Percentiles rank a stretch among this genome's conserved stretches.
These are phyloP conservation scores for Arthrinium phaeospermum DNA, from an alignment of 2,329 filamentous ascomycete genomes.

Conservation along the genomic window DNA sequence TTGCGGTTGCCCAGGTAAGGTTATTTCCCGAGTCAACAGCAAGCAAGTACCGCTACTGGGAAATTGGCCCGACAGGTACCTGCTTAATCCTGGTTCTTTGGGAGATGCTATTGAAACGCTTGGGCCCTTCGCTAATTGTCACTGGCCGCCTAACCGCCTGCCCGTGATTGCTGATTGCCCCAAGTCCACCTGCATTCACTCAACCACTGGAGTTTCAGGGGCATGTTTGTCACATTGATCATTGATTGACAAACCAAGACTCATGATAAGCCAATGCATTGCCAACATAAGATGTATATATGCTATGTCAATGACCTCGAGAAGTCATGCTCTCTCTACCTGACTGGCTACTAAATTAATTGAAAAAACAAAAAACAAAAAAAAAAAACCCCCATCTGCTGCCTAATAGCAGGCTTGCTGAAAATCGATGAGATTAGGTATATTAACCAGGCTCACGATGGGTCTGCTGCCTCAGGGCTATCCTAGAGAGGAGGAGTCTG, in stretches of 20 bases:
- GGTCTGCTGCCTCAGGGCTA: too few species aligned
- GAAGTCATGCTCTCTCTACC: background rate
- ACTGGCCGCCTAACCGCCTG: constrained; percentile 16
- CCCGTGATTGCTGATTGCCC: constrained; percentile 17
- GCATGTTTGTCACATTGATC: constrained; percentile 6
- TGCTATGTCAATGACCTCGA: background rate
- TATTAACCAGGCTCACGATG: too few species aligned
- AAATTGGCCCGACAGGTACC: background rate
- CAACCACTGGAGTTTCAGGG: background rate
- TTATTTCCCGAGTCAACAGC: constrained; percentile 14
- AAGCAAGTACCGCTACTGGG: background rate
- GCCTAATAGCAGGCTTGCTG: background rate
- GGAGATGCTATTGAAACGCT: constrained; percentile 16
- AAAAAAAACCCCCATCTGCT: background rate
- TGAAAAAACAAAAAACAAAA: background rate
- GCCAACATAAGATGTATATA: background rate
- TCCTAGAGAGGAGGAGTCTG: too few species aligned
- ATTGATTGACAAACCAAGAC: background rate
- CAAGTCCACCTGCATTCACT: background rate
- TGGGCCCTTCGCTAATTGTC: background rate
- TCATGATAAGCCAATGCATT: background rate
- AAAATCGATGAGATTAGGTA: too few species aligned
- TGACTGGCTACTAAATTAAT: background rate
- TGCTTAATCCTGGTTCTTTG: background rate
- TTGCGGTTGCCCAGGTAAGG: constrained; percentile 16